phyloP scores from a whole-genome alignment of 2,329 filamentous ascomycete genomes.

The Aspergillus flavus region DNA sequence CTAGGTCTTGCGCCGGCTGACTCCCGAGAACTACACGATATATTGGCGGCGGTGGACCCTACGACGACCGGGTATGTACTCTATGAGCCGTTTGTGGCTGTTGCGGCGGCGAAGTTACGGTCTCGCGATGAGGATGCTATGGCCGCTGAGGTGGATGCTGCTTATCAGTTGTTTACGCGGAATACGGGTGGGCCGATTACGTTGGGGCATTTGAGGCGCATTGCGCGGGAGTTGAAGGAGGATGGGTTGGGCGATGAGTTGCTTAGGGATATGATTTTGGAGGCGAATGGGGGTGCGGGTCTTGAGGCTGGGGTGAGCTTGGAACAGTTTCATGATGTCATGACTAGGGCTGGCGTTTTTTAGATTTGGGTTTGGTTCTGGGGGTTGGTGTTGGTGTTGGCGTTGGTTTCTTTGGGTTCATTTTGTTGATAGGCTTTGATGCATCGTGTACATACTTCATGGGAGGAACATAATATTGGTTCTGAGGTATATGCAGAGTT shows the following conservation, averaged over 20 bases:
- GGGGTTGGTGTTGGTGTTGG: not conserved
- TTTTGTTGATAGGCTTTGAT: not conserved
- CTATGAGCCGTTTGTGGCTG: slow-evolving; percentile 81
- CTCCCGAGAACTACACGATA: slow-evolving; percentile 70
- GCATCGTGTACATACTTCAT: not conserved
- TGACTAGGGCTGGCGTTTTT: slow-evolving; percentile 83
- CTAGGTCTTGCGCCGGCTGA: slow-evolving; percentile 71
- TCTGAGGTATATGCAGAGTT: not conserved
- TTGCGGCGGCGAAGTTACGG: slow-evolving; percentile 85
- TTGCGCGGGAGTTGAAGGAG: slow-evolving; percentile 81
- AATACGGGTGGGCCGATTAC: slow-evolving; percentile 66
- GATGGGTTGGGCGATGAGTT: slow-evolving; percentile 75
- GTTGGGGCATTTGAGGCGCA: slow-evolving; percentile 72
- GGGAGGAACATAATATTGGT: not conserved
- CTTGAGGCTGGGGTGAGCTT: slow-evolving; percentile 70
- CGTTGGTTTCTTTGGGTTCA: not conserved
- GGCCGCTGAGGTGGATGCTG: slow-evolving; percentile 75
- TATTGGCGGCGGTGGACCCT: slow-evolving; percentile 81
- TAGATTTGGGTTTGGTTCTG: slow-evolving; percentile 37
- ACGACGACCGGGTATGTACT: slow-evolving; percentile 74
- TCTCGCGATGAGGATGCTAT: slow-evolving; percentile 55
- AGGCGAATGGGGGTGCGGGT: slow-evolving; percentile 82
- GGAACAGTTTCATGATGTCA: slow-evolving; percentile 83
- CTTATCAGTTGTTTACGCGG: slow-evolving; percentile 77
- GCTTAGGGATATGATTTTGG: slow-evolving; percentile 89